Conservation (phyloP, 176 grass and related monocot species). For the Carex cristatella region DNA sequence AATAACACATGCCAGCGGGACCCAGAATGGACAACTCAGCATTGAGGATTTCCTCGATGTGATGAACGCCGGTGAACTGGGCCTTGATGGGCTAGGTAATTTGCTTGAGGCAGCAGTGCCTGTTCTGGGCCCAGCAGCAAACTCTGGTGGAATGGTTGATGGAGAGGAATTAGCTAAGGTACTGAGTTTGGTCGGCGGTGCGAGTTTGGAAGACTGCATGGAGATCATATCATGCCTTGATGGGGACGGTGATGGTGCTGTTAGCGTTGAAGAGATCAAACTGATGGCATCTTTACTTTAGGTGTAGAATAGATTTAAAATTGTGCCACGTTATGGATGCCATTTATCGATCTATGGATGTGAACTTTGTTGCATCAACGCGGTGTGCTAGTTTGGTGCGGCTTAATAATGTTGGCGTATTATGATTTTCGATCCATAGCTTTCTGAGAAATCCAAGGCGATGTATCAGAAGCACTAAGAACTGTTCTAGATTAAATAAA, state of each 20-base stretch:
- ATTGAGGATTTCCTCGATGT: constrained; percentile 62
- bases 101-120: constrained; percentile 62
- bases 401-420: background rate
- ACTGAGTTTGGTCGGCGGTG: constrained; percentile 31
- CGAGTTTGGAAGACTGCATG: constrained; percentile 55
- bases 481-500: background rate
- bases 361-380: background rate
- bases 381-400: constrained; percentile 2
- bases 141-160: constrained; percentile 25
- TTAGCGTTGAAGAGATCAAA: constrained; percentile 63
- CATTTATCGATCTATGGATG: background rate
- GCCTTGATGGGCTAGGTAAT: constrained; percentile 43
- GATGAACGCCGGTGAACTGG: constrained; percentile 62
- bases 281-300: constrained; percentile 55
- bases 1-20: constrained; percentile 45
- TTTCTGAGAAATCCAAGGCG: background rate
- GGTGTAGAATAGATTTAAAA: background rate
- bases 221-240: constrained; percentile 72
- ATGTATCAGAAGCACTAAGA: background rate
- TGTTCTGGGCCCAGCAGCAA: constrained; percentile 30
- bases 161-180: constrained; percentile 46
- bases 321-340: background rate
- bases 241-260: constrained; percentile 56
- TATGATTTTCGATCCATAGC: background rate
- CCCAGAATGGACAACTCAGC: constrained; percentile 55